Evolutionary conservation across 371 early-diverging fungal species (phyloP).

Genomic region (Dichotomocladium elegans): DNA sequence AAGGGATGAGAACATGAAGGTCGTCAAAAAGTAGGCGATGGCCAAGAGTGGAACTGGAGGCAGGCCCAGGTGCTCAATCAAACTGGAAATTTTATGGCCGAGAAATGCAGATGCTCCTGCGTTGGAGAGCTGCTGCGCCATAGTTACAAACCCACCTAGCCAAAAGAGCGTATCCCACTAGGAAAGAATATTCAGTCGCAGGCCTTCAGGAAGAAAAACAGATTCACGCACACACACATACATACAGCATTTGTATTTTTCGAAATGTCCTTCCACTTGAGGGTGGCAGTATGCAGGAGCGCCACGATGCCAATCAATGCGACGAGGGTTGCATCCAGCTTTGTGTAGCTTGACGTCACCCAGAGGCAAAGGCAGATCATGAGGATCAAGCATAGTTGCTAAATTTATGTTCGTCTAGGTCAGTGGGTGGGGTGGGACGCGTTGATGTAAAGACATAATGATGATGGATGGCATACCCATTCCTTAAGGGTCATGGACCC

Average conservation of each 20-base stretch:
- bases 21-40: slow-evolving; percentile 63
- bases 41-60: slow-evolving; percentile 49
- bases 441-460: too few relatives aligned
- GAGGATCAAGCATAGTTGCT: slow-evolving; percentile 53
- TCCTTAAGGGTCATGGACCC: slow-evolving; percentile 37
- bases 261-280: slow-evolving; percentile 71
- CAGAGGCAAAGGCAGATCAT: slow-evolving; percentile 59
- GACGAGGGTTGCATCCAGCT: slow-evolving; percentile 66
- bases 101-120: slow-evolving; percentile 65
- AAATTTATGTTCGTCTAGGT: too few relatives aligned
- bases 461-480: slow-evolving; percentile 20
- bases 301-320: slow-evolving; percentile 59
- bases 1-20: slow-evolving; percentile 70
- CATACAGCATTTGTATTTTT: slow-evolving; percentile 63
- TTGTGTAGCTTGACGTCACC: slow-evolving; percentile 60
- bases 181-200: not conserved
- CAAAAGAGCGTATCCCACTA: slow-evolving; percentile 83
- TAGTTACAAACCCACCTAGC: slow-evolving; percentile 74
- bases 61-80: slow-evolving; percentile 24
- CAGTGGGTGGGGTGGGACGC: too few relatives aligned
- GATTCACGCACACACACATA: slow-evolving; percentile 3
- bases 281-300: slow-evolving; percentile 53
- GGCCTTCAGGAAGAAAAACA: slow-evolving; percentile 2
- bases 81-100: slow-evolving; percentile 50
- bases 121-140: slow-evolving; percentile 69